These are phyloP conservation scores for Escallonia herrerae DNA, from an alignment of 129 eudicot species.

Conservation along the genomic window DNA sequence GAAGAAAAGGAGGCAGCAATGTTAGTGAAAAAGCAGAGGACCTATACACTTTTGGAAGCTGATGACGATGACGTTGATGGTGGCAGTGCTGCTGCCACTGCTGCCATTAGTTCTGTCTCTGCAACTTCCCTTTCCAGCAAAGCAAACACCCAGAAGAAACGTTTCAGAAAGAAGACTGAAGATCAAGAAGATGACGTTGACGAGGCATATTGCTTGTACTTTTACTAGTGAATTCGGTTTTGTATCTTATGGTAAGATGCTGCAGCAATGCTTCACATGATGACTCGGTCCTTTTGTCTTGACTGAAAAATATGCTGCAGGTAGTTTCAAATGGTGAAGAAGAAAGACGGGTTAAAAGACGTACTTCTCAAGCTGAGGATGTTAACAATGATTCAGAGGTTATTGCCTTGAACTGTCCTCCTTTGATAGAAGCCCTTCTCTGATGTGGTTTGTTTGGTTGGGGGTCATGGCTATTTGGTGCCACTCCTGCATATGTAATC, in stretches of 20 bases:
- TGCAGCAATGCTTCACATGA: constrained; percentile 19
- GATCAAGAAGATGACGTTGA: constrained; percentile 68
- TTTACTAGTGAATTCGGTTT: constrained; percentile 25
- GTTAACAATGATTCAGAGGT: constrained; percentile 62
- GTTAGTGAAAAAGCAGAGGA: constrained; percentile 68
- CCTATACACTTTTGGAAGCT: constrained; percentile 75
- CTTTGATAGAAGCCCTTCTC: neutral
- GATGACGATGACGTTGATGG: constrained; percentile 57
- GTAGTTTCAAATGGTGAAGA: constrained; percentile 32
- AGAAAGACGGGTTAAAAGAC: constrained; percentile 50
- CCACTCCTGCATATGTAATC: too few species aligned
- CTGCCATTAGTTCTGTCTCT: constrained; percentile 16
- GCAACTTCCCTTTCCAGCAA: constrained; percentile 36
- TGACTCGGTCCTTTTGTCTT: constrained; percentile 29
- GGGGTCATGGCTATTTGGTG: too few species aligned
- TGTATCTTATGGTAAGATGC: constrained; percentile 31
- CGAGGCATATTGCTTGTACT: constrained; percentile 55
- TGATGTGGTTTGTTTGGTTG: neutral
- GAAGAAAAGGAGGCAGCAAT: constrained; percentile 82
- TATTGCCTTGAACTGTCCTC: constrained; percentile 12
- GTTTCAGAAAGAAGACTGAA: constrained; percentile 72
- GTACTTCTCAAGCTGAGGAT: constrained; percentile 39
- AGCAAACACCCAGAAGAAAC: constrained; percentile 41
- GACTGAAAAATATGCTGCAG: constrained; percentile 42
- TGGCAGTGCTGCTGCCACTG: constrained; percentile 15